These are phyloP conservation scores for Solanum piurae DNA, from an alignment of 257 asterid species.

Conservation along the genomic window DNA sequence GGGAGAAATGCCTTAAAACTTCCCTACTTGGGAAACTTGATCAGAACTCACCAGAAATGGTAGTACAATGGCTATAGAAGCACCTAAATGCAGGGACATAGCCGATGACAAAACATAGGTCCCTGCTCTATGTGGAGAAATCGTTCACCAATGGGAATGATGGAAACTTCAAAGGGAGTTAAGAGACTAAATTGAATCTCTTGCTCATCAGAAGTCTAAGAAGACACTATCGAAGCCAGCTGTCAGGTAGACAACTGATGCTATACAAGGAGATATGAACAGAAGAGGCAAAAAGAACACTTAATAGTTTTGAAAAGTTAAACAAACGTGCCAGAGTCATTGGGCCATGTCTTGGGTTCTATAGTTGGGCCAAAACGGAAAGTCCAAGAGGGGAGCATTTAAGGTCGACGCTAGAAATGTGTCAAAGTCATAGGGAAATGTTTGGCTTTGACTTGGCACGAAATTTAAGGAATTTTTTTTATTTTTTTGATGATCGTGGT, in stretches of 20 bases:
- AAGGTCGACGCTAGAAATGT: not conserved
- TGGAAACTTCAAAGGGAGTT: not conserved
- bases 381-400: not conserved
- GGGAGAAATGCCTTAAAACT: not conserved
- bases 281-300: not conserved
- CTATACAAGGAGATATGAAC: not conserved
- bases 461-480: not conserved
- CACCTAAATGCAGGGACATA: not conserved
- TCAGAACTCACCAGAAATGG: not conserved
- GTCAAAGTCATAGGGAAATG: not conserved
- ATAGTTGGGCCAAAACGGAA: not conserved
- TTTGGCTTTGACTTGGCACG: not conserved
- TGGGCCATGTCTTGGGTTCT: not conserved
- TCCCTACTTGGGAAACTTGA: not conserved
- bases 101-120: not conserved
- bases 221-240: not conserved
- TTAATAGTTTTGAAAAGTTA: not conserved
- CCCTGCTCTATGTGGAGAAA: not conserved
- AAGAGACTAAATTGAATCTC: not conserved
- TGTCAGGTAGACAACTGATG: not conserved
- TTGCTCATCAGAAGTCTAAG: not conserved
- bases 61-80: not conserved
- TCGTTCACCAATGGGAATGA: not conserved
- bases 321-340: not conserved
- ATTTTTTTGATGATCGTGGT: not conserved